These are phyloP conservation scores for Apiotrichum siamense DNA, from an alignment of 1,284 basidiomycete species.

Conservation along the genomic window DNA sequence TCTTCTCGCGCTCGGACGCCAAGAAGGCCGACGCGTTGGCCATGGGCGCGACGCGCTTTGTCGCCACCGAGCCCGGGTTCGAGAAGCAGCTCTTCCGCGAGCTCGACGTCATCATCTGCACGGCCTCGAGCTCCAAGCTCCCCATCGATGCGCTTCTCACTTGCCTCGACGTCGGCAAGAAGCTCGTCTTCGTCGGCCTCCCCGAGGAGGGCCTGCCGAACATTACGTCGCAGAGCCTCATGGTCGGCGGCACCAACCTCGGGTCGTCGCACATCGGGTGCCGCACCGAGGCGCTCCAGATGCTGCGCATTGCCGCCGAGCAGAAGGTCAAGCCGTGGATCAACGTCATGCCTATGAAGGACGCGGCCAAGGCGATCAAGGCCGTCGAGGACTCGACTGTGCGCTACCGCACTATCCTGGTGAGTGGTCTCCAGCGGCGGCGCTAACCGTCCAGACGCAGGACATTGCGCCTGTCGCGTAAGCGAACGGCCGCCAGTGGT, in stretches of 20 bases:
- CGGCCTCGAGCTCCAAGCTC: conserved; percentile 47
- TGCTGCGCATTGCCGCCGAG: conserved; percentile 57
- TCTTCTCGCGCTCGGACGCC: conserved; percentile 59
- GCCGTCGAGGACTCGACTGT: conserved; percentile 54
- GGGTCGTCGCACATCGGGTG: conserved; percentile 57
- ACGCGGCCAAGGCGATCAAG: conserved; percentile 55
- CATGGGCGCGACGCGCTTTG: conserved; percentile 57
- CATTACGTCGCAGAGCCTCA: conserved; percentile 42
- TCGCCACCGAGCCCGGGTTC: conserved; percentile 52
- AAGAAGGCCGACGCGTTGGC: conserved; percentile 62
- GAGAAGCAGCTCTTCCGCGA: conserved; percentile 49
- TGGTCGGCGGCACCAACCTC: conserved; percentile 46
- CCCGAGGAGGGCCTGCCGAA: conserved; percentile 46
- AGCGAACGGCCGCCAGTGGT: background rate
- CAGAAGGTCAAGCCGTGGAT: conserved; percentile 54
- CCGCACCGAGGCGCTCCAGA: conserved; percentile 58
- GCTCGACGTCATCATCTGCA: conserved; percentile 61
- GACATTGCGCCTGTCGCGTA: conserved; percentile 5
- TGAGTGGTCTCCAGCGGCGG: background rate
- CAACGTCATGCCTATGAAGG: conserved; percentile 57
- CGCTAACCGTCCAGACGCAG: background rate
- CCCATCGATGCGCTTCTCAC: conserved; percentile 51
- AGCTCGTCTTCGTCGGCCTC: conserved; percentile 54
- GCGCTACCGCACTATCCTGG: conserved; percentile 53
- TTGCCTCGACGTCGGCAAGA: conserved; percentile 54